Conservation (phyloP, 441 rosid species). For the Raphanus hybrid region DNA sequence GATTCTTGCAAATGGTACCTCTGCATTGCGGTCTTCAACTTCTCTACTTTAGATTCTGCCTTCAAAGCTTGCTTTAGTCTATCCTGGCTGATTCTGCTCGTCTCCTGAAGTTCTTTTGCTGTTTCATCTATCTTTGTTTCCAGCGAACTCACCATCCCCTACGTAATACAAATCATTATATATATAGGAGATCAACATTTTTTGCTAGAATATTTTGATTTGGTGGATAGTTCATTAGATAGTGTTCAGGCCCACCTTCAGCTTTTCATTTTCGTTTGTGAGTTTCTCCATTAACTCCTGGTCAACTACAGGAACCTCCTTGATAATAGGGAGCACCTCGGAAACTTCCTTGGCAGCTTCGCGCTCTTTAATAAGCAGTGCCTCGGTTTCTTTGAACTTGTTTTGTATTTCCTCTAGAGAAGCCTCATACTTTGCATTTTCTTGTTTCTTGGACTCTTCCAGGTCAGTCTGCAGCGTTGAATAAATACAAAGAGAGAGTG, state of each 20-base stretch:
- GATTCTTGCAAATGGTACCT: constrained; percentile 51
- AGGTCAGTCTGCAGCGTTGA: constrained; percentile 66
- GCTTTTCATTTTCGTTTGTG: constrained; percentile 70
- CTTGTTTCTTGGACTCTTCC: constrained; percentile 91
- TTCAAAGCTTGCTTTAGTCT: constrained; percentile 91
- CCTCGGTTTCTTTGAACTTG: constrained; percentile 85
- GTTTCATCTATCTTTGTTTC: constrained; percentile 86
- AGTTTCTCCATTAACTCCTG: constrained; percentile 62
- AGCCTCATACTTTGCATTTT: constrained; percentile 79
- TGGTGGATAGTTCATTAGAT: constrained; percentile 16
- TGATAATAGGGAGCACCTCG: constrained; percentile 73
- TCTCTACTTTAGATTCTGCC: constrained; percentile 86
- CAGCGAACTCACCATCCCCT: constrained; percentile 80
- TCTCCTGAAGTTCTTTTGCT: constrained; percentile 83
- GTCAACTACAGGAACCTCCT: constrained; percentile 84
- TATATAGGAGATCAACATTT: constrained; percentile 14
- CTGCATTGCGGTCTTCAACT: constrained; percentile 87
- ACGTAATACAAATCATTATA: constrained; percentile 29
- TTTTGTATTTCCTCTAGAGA: constrained; percentile 80
- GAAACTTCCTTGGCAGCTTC: constrained; percentile 72
- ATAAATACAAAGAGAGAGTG: constrained; percentile 9
- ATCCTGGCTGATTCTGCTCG: constrained; percentile 78
- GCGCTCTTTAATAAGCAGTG: constrained; percentile 69
- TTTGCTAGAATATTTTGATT: neutral
- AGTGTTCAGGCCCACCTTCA: constrained; percentile 49